phyloP scores from a whole-genome alignment of 129 eudicot species.

The Flaveria ramosissima region DNA sequence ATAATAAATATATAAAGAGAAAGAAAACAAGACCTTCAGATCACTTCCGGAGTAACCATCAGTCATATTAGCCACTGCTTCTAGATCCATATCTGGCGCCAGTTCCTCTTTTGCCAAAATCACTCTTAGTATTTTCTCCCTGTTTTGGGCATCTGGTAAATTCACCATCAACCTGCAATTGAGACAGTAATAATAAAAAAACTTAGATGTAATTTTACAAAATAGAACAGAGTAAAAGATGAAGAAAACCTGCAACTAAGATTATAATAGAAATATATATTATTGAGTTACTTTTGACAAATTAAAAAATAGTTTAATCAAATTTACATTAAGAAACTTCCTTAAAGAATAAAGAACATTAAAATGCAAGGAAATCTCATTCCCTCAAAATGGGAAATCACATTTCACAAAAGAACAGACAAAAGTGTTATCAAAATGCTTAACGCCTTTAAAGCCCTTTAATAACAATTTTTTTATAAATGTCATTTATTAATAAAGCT shows the following conservation, averaged over 20 bases:
- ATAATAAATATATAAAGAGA: not conserved
- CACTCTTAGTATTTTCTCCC: conserved; percentile 78
- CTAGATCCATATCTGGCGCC: conserved; percentile 69
- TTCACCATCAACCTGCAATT: conserved; percentile 82
- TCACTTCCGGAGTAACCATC: conserved; percentile 96
- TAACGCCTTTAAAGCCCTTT: no score
- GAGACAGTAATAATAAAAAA: not conserved
- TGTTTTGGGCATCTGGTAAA: conserved; percentile 74
- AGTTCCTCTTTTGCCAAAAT: conserved; percentile 84
- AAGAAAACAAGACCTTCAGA: conserved; percentile 58
- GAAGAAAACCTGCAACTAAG: not conserved
- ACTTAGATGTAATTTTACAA: not conserved
- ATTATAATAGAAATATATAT: not conserved
- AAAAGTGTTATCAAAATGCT: no score
- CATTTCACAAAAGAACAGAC: no score
- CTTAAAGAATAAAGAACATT: no score
- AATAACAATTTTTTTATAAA: no score
- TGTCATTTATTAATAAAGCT: no score
- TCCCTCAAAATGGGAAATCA: no score
- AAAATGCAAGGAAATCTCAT: no score
- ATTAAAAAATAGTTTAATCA: not conserved
- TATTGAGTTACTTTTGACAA: not conserved
- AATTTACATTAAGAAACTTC: no score
- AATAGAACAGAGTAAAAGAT: not conserved
- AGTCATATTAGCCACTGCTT: conserved; percentile 78